A percentile compares a stretch with the other conserved stretches of the same genome.
phyloP scores from a whole-genome alignment of 768 basidiomycete genomes.

The Cystoderma amianthinum region DNA sequence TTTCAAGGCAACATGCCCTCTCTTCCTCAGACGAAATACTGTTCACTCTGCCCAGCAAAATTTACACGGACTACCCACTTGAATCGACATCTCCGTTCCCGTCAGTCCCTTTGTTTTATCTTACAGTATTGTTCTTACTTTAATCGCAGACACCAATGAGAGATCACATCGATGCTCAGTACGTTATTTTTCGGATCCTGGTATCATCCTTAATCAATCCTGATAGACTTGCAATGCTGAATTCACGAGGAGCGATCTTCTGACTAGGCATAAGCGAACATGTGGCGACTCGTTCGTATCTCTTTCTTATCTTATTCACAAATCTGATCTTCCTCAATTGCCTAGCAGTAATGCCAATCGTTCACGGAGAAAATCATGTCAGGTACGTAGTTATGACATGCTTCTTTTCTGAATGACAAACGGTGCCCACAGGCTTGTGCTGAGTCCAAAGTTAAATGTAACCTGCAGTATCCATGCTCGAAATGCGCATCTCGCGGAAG shows the following conservation, averaged over 20 bases:
- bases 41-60: conserved; percentile 62
- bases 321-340: conserved; percentile 1
- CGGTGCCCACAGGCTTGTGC: conserved; percentile 46
- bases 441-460: conserved; percentile 72
- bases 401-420: too few relatives aligned
- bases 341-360: conserved; percentile 41
- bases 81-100: conserved; percentile 66
- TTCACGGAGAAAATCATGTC: conserved; percentile 63
- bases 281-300: conserved; percentile 60
- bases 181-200: conserved; percentile 10
- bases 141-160: conserved; percentile 54
- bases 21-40: conserved; percentile 68
- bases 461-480: conserved; percentile 60
- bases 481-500: conserved; percentile 58
- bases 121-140: too few relatives aligned
- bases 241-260: conserved; percentile 68
- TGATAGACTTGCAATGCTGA: conserved; percentile 56
- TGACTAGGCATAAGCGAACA: conserved; percentile 65
- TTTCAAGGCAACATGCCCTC: conserved; percentile 53
- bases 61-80: conserved; percentile 72
- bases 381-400: conserved; percentile 19
- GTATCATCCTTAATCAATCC: not conserved
- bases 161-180: conserved; percentile 60
- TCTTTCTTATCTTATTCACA: conserved; percentile 5
- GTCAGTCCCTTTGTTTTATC: conserved; percentile 30